Base-by-base conservation (phyloP, 2,329 filamentous ascomycete species). In the Cladophialophora carrionii region DNA sequence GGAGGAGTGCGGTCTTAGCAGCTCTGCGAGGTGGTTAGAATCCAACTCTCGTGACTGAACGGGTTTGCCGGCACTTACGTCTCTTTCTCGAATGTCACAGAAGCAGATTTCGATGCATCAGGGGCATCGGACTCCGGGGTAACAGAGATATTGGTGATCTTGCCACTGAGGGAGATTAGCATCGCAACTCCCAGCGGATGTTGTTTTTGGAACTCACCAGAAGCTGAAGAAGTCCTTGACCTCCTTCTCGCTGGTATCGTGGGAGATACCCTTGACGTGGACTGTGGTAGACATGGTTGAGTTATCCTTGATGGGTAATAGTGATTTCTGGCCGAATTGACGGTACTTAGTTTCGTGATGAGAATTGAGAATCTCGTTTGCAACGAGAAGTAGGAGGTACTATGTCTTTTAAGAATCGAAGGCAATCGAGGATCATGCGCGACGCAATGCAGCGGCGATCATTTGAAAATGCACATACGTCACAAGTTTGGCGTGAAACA, bases 11-110 rank as follows among this genome's bases (percentile, higher is more conserved):
- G 24, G 95, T 99, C 84, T 96, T 97, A 66, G 94, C 93, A 57
- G 95, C 95, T 14, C 80, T 82, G 59, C 48, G 8, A 37, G n/a
- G 24, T 8, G n/a, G 59, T 54, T 55, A 49, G 20, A 51, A n/a
- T 57, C 14, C 22, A 17, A 32, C 59, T 20, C 5, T 49, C 3
- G 32, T 20, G 17, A n/a, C n/a, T 17, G 32, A 5, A 29, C 14
- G 59, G 22, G 24, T 4, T 9, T 57, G 34, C 12, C 31, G 62
- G 62, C 72, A 72, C 80, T 76, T 76, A 82, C 80, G 94, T 96
- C 77, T 94, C 88, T 83, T 97, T 97, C 80, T 98, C 95, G 75
- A 99, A 99, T 59, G 88, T 93, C 69, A 99, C 93, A n/a, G 89
- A 90, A 64, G 95, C 95, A 57, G 88, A 88, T 81, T 97, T 92